These are phyloP conservation scores for Cyberlindnera nakhonratchasimensis DNA, from an alignment of 805 yeast genomes.

Conservation along the genomic window DNA sequence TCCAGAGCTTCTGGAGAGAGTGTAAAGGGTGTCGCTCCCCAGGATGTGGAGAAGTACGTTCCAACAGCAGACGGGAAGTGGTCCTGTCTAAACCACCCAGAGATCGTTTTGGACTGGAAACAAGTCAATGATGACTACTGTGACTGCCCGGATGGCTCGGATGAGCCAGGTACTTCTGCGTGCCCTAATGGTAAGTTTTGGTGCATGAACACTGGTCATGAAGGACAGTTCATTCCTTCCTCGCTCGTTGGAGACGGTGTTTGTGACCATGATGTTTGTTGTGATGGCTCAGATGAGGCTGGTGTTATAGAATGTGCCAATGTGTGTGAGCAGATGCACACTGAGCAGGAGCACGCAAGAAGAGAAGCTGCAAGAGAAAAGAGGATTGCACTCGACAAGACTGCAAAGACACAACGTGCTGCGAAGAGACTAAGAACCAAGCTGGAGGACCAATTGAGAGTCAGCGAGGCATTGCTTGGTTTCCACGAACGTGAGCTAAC, in stretches of 20 bases:
- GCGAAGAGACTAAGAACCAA: constrained; percentile 26
- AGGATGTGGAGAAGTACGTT: constrained; percentile 33
- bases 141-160: constrained; percentile 97
- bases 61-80: constrained; percentile 59
- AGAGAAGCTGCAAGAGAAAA: constrained; percentile 12
- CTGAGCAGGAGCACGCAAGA: constrained; percentile 16
- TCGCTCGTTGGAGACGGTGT: constrained; percentile 81
- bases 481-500: constrained; percentile 13
- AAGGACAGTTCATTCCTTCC: constrained; percentile 58
- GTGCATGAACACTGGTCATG: constrained; percentile 74
- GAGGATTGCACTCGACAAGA: constrained; percentile 21
- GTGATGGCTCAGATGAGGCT: constrained; percentile 90
- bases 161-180: constrained; percentile 94
- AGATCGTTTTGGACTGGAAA: constrained; percentile 50
- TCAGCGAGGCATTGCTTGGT: constrained; percentile 5
- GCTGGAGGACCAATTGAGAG: constrained; percentile 11
- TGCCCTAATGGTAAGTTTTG: constrained; percentile 58
- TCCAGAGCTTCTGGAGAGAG: background rate
- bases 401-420: constrained; percentile 18
- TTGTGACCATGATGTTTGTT: constrained; percentile 85
- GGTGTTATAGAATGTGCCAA: constrained; percentile 25
- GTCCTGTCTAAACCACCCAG: constrained; percentile 67
- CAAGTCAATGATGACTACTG: constrained; percentile 86
- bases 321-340: constrained; percentile 29
- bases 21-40: constrained; percentile 6